Base-by-base conservation (phyloP, 768 basidiomycete genomes). In the Pulveroboletus ravenelii region DNA sequence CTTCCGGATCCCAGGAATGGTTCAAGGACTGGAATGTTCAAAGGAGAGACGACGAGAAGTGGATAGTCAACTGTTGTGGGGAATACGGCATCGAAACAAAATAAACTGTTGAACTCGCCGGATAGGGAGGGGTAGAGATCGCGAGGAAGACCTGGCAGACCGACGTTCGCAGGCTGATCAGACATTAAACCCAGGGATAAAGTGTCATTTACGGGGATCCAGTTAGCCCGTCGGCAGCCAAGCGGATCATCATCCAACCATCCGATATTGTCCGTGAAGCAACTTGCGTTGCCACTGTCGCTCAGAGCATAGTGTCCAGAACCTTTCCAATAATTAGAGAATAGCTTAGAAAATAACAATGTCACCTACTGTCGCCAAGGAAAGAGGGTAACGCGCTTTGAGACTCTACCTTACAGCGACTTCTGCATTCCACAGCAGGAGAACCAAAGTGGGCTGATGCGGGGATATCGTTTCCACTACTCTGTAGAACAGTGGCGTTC, bases 401-500 rank as follows among this genome's bases (percentile, higher is more conserved):
- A 53, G 52, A 48, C 36, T 58, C 50, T 12, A 34, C 25, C 12
- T 29, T 5, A 34, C 32, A 44, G 10, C 30, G 18, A 5, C 10
- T 23, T 42, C 50, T 32, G 18, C 45, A 48, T 38, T 48, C 45
- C 20, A 38, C 41, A 9, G 29, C 31, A 27, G 50, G 48, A 10
- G 54, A 43, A 42, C 53, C 17, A 31, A 37, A 44, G 8, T 44
- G 45, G 10, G 38, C 58, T 30, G 72, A 51, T 27, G 69, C 44
- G 6, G 42, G 14, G 15, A 35, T 20, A 27, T 17, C 37, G 14
- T 31, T 25, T 41, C 25, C 39, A n/a, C 12, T 30, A 29, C 40
- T 56, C 43, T 51, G 45, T 31, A 60, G 54, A 23, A 65, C 64
- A 41, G 71, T 65, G 25, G 55, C 50, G 17, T 45, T 32, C 30